phyloP scores from a whole-genome alignment of 192 early-diverging fungal genomes.

The Coemansia sp. region DNA sequence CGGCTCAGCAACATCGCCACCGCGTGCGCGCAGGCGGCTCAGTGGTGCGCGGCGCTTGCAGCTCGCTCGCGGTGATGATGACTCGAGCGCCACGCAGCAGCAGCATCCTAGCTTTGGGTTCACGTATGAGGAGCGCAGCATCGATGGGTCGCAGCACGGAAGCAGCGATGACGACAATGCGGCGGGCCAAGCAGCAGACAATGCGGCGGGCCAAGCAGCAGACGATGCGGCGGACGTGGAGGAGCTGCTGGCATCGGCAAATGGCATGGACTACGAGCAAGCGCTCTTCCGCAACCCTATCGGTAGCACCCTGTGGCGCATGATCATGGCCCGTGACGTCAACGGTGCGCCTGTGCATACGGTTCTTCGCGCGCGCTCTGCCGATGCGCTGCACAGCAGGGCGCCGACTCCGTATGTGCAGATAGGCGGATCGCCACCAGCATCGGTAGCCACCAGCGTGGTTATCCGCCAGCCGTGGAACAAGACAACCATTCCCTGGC shows the following conservation, averaged over 20 bases:
- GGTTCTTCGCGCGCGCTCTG: background rate
- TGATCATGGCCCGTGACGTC: background rate
- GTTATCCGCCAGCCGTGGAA: slow-evolving; percentile 46
- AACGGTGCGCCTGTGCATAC: background rate
- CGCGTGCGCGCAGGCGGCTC: slow-evolving; percentile 1
- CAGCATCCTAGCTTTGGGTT: background rate
- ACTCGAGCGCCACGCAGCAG: background rate
- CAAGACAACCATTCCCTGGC: slow-evolving; percentile 16
- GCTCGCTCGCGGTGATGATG: background rate
- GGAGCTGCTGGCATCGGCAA: background rate
- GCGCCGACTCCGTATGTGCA: background rate
- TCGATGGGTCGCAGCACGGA: background rate
- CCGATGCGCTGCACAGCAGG: background rate
- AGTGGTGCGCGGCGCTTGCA: slow-evolving; percentile 7
- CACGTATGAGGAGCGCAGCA: background rate
- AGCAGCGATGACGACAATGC: background rate
- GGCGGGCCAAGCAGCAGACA: background rate
- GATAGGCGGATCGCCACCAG: background rate
- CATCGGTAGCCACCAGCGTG: slow-evolving; percentile 10
- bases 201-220: background rate
- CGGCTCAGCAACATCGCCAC: background rate
- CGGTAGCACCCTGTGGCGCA: background rate
- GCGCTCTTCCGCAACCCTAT: background rate
- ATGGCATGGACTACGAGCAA: background rate
- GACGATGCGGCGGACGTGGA: background rate